Base-by-base conservation (phyloP, 2,329 filamentous ascomycete genomes). In the Nemania sp. region DNA sequence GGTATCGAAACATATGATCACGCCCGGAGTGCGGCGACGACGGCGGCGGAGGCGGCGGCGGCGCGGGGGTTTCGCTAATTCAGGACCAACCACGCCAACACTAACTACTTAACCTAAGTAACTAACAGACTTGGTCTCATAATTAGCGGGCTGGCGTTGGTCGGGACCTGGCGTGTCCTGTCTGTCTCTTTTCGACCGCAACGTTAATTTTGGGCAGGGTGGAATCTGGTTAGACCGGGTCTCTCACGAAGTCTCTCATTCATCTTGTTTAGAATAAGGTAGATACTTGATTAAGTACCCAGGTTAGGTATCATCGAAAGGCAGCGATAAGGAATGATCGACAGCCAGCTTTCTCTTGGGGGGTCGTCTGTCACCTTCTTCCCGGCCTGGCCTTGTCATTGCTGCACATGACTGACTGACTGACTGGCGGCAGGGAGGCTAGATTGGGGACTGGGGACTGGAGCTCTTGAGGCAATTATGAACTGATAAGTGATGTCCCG, bases 381-480 rank as follows among this genome's bases (percentile, higher is more conserved):
- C 52, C n/a, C 17, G 29, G 45, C 20, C 42, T 40, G 37, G 43
- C 48, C 32, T 32, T 57, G 40, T 40, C 47, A 20, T 51, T 13
- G 47, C 52, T 52, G 52, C 51, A 59, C n/a, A 59, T 34, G 45
- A 49, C 25, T 48, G 60, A 60, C 17, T 29, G 25, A 29, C 25
- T 48, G 60, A 60, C 17, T 29, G 25, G 7, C 25, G 7, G 25
- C 25, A 29, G 25, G 25, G 25, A 29, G 39, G 39, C 49, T 35
- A 57, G 39, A 48, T 13, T 25, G 29, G 29, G n/a, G 48, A 18
- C 20, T 37, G 52, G 15, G n/a, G 37, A 40, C 51, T 56, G 50
- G 57, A 35, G 46, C 35, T n/a, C n/a, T 32, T 55, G 58, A 58
- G 61, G 58, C 47, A 61, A 61, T 63, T 64, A 54, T 58, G 48